phyloP scores from a whole-genome alignment of 129 eudicot genomes.

The Heracleum sosnowskyi region DNA sequence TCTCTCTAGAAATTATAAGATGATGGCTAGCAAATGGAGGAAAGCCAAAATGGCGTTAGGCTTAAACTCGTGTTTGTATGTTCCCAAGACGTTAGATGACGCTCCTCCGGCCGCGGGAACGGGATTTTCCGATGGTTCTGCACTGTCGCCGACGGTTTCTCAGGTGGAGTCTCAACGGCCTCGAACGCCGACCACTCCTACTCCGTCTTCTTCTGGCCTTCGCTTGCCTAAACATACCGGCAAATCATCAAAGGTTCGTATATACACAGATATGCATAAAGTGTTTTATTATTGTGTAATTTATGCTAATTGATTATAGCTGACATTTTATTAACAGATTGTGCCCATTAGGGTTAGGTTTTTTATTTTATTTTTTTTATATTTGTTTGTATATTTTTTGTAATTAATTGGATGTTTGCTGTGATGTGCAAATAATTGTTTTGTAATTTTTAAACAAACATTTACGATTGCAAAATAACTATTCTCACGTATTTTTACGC shows the following conservation, averaged over 20 bases:
- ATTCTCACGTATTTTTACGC: no score
- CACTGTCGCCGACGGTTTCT: slow-evolving; percentile 20
- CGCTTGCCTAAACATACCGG: slow-evolving; percentile 42
- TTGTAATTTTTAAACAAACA: no score
- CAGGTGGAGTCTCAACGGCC: slow-evolving; percentile 22
- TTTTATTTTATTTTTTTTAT: neutral
- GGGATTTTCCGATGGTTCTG: slow-evolving; percentile 18
- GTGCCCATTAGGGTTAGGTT: neutral
- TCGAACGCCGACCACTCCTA: slow-evolving; percentile 66
- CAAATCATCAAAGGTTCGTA: slow-evolving; percentile 61
- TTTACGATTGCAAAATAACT: neutral
- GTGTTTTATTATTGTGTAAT: neutral
- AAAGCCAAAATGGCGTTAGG: slow-evolving; percentile 66
- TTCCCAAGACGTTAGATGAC: slow-evolving; percentile 52
- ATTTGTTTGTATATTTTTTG: neutral
- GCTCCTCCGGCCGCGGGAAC: slow-evolving; percentile 21
- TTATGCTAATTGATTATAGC: neutral
- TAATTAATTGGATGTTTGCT: neutral
- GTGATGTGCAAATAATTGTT: no score
- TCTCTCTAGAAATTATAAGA: slow-evolving; percentile 13
- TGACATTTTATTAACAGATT: neutral
- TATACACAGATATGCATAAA: neutral
- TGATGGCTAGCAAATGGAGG: slow-evolving; percentile 74
- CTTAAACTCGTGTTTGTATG: slow-evolving; percentile 46
- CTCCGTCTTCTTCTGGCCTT: slow-evolving; percentile 92